Percentiles rank a stretch among this genome's conserved stretches.
Conservation (phyloP, 371 early-diverging fungal species). For the Ordospora pajunii region DNA sequence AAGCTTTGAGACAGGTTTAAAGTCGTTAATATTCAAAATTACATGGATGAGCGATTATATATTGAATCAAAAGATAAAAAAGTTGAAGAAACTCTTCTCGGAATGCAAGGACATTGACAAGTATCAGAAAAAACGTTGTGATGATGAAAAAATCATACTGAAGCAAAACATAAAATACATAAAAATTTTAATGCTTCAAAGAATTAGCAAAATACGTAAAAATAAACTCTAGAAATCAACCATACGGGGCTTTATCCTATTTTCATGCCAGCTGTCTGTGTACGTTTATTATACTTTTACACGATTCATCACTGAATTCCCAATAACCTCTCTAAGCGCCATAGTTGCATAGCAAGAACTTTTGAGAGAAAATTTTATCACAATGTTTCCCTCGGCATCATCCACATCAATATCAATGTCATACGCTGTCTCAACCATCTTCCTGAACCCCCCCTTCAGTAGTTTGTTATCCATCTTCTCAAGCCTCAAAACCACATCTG, state of each 20-base stretch:
- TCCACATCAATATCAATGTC: background rate
- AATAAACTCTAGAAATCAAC: background rate
- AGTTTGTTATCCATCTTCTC: slow-evolving; percentile 29
- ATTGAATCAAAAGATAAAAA: background rate
- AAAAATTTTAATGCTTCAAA: background rate
- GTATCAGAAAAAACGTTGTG: background rate
- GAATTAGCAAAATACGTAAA: background rate
- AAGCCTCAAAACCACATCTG: slow-evolving; percentile 30
- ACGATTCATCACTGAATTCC: slow-evolving; percentile 48
- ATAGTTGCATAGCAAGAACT: slow-evolving; percentile 86
- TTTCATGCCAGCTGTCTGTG: too few species aligned
- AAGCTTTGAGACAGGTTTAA: background rate
- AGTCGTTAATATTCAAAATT: background rate
- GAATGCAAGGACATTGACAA: background rate
- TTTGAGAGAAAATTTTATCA: slow-evolving; percentile 68
- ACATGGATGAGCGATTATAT: background rate
- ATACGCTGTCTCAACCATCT: slow-evolving; percentile 20
- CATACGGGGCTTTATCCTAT: background rate
- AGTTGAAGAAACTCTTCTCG: background rate
- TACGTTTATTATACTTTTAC: background rate
- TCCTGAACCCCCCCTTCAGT: slow-evolving; percentile 35
- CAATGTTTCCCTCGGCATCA: slow-evolving; percentile 56
- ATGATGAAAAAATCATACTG: background rate
- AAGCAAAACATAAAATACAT: background rate
- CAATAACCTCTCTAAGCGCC: slow-evolving; percentile 79